Evolutionary conservation across 169 alveolate species (phyloP).

Genomic region (Cryptosporidium viatorum): DNA sequence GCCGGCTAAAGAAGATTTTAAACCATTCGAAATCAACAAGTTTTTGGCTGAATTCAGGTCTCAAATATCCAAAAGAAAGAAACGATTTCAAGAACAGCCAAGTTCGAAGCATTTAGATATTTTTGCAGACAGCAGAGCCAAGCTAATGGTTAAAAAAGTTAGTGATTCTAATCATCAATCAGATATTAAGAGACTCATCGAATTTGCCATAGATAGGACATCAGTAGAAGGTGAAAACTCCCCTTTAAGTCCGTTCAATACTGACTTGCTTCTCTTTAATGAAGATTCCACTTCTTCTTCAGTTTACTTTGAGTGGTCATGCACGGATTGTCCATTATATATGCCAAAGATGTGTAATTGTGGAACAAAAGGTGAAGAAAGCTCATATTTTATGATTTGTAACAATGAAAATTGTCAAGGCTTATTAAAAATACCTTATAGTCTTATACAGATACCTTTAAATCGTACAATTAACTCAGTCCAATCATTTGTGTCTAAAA

Average conservation of each 20-base stretch:
- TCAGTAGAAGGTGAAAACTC: slow-evolving; percentile 42
- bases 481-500: slow-evolving; percentile 36
- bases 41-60: slow-evolving; percentile 37
- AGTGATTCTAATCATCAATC: background rate
- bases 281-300: slow-evolving; percentile 33
- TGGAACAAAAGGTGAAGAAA: slow-evolving; percentile 9
- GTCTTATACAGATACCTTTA: slow-evolving; percentile 77
- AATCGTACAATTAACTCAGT: slow-evolving; percentile 71
- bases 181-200: slow-evolving; percentile 41
- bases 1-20: slow-evolving; percentile 11
- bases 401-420: slow-evolving; percentile 71
- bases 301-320: slow-evolving; percentile 63
- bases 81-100: slow-evolving; percentile 21
- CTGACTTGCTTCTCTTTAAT: slow-evolving; percentile 32
- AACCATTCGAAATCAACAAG: slow-evolving; percentile 13
- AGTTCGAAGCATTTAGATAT: slow-evolving; percentile 39
- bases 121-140: slow-evolving; percentile 60
- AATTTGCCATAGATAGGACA: slow-evolving; percentile 15
- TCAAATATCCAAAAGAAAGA: slow-evolving; percentile 33
- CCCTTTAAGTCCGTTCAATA: slow-evolving; percentile 50
- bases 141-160: slow-evolving; percentile 11
- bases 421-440: slow-evolving; percentile 71
- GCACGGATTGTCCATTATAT: slow-evolving; percentile 58
- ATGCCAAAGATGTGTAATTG: slow-evolving; percentile 64
- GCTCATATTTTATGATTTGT: slow-evolving; percentile 19